These are phyloP conservation scores for Saccharomycopsis hybrid DNA, from an alignment of 1,139 yeast genomes.

Conservation along the genomic window DNA sequence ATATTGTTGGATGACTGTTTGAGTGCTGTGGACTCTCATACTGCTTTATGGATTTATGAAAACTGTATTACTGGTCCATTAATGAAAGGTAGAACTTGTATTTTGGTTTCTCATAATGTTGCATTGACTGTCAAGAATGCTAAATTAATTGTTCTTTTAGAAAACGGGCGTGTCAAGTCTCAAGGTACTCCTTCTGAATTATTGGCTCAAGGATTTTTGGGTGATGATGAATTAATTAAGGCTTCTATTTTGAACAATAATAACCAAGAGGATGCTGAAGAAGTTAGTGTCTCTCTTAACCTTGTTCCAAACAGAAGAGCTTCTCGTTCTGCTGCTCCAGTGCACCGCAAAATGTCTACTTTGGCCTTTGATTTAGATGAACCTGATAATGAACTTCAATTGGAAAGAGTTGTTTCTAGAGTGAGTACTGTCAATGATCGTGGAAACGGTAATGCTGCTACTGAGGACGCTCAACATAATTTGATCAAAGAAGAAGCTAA, in stretches of 20 bases:
- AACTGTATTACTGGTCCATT: constrained; percentile 83
- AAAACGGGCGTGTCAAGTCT: constrained; percentile 70
- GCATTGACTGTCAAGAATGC: constrained; percentile 83
- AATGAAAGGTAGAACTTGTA: constrained; percentile 79
- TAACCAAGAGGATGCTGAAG: constrained; percentile 26
- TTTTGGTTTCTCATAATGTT: constrained; percentile 89
- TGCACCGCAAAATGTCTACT: constrained; percentile 7
- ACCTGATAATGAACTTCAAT: constrained; percentile 2
- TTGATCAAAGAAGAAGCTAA: constrained; percentile 75
- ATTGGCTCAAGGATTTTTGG: constrained; percentile 49
- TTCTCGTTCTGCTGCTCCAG: constrained; percentile 8
- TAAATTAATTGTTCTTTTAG: constrained; percentile 69
- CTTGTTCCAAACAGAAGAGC: constrained; percentile 21
- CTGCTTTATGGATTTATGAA: constrained; percentile 88
- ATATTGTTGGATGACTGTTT: constrained; percentile 87
- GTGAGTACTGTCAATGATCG: constrained; percentile 16
- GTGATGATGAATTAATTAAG: constrained; percentile 74
- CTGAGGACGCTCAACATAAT: constrained; percentile 47
- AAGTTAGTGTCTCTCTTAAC: constrained; percentile 24
- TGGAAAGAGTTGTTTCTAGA: constrained; percentile 18
- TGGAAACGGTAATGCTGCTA: constrained; percentile 26
- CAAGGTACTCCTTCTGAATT: constrained; percentile 71
- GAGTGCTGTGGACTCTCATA: constrained; percentile 95
- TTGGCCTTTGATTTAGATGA: constrained; percentile 16
- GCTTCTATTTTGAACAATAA: constrained; percentile 54